phyloP scores from a whole-genome alignment of 2,329 filamentous ascomycete species.

The Colletotrichum scovillei region DNA sequence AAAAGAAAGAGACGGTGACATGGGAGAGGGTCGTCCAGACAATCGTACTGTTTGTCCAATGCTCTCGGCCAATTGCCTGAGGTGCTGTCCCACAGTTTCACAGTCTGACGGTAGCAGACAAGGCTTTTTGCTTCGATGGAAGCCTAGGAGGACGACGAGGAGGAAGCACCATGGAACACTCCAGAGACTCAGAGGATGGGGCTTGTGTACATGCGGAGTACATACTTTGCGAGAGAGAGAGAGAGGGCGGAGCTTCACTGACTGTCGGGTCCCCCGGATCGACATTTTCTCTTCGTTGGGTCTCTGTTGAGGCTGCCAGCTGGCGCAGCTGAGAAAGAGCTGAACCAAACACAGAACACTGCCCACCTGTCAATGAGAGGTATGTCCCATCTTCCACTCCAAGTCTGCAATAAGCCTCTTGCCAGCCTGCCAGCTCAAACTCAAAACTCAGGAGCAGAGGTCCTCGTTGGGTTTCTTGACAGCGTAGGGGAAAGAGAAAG shows the following conservation, averaged over 20 bases:
- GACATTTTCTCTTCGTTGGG: neutral
- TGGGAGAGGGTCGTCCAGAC: neutral
- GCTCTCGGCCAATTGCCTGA: neutral
- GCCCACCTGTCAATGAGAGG: neutral
- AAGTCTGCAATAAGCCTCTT: neutral
- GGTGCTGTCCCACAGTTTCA: neutral
- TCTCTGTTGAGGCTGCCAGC: neutral
- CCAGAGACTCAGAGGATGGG: neutral
- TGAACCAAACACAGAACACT: neutral
- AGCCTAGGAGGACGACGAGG: neutral
- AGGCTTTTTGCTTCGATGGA: neutral
- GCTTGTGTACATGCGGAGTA: neutral
- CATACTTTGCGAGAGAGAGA: no score
- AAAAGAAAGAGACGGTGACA: neutral
- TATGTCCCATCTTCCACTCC: no score
- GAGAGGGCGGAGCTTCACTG: neutral
- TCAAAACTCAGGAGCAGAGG: neutral
- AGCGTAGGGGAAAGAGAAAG: neutral
- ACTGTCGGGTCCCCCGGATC: neutral
- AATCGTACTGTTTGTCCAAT: neutral
- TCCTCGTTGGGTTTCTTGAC: neutral
- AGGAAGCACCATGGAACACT: neutral
- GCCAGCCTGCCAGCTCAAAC: neutral
- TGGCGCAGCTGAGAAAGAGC: neutral
- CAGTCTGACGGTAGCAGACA: neutral